Evolutionary conservation across 805 yeast genomes (phyloP), one percentile per base, ranked within the genome.

Genomic region (Lachancea kluyveri): DNA sequence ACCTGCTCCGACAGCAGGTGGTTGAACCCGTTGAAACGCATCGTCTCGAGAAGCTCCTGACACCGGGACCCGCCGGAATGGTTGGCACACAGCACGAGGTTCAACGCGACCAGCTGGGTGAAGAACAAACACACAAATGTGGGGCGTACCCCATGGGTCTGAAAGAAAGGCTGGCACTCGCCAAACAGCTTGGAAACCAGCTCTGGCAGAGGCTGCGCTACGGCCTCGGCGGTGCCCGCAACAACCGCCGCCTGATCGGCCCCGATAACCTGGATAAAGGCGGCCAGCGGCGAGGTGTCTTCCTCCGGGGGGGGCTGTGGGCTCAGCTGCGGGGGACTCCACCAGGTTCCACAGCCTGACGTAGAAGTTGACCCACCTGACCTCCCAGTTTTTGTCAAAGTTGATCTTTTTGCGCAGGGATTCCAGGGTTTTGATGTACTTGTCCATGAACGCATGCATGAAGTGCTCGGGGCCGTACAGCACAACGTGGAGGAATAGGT

Each of bases 321-420:
- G n/a, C n/a, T n/a, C n/a, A n/a, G n/a, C n/a, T n/a, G n/a, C n/a
- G n/a, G n/a, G n/a, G n/a, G n/a, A n/a, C n/a, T 36, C 43, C 12
- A 44, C 37, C 17, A 44, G 21, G 24, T 42, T 43, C 28, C 40
- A 35, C 15, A 44, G 25, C 15, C 43, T 39, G 22, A 44, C 35
- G 21, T 44, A 44, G 31, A 44, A 44, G 17, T 44, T 44, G 11
- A 40, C 44, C 46, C 46, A 42, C 22, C 37, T 41, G 8, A 44
- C 40, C 25, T 44, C 48, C 48, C 48, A 44, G 17, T 44, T 44
- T 21, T 40, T 41, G n/a, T 44, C 48, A 21, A 44, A 37, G 29
- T 44, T 42, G 13, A 44, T 39, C 31, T 44, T 44, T 15, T 44
- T 44, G 30, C 48, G 33, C 10, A 44, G 29, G 16, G 28, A 27